These are phyloP conservation scores for Kwoniella bestiolae DNA, from an alignment of 768 basidiomycete species.

Conservation along the genomic window DNA sequence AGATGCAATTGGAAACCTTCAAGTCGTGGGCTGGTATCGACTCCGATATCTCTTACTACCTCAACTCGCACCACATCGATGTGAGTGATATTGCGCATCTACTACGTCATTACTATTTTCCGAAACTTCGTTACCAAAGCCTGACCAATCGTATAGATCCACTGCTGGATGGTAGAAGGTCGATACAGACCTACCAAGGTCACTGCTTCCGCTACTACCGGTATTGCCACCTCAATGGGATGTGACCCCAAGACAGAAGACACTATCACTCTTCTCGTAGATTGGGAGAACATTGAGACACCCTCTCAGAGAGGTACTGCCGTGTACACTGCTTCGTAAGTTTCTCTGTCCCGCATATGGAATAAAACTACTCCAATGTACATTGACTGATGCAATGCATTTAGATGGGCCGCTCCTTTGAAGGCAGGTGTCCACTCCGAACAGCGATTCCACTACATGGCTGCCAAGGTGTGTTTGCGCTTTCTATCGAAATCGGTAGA, in stretches of 20 bases:
- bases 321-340: constrained; percentile 74
- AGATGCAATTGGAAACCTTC: constrained; percentile 92
- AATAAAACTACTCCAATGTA: no score
- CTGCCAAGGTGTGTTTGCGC: constrained; percentile 67
- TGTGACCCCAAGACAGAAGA: constrained; percentile 85
- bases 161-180: constrained; percentile 60
- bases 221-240: constrained; percentile 74
- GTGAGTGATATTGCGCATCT: no score
- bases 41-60: constrained; percentile 92
- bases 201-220: constrained; percentile 85
- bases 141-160: constrained; percentile 66
- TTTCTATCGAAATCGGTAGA: background rate
- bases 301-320: constrained; percentile 77
- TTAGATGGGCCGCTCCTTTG: constrained; percentile 86
- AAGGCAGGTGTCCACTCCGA: constrained; percentile 84
- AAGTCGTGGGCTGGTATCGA: constrained; percentile 93
- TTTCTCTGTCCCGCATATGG: no score
- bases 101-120: no score
- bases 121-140: no score
- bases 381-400: background rate
- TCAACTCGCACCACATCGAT: constrained; percentile 90
- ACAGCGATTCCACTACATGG: constrained; percentile 96
- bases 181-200: constrained; percentile 63
- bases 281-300: constrained; percentile 84
- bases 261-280: constrained; percentile 90